Evolutionary conservation across 208 protist species (phyloP), one percentile per base, ranked within the genome.

Genomic region (Balamuthia mandrillaris): DNA sequence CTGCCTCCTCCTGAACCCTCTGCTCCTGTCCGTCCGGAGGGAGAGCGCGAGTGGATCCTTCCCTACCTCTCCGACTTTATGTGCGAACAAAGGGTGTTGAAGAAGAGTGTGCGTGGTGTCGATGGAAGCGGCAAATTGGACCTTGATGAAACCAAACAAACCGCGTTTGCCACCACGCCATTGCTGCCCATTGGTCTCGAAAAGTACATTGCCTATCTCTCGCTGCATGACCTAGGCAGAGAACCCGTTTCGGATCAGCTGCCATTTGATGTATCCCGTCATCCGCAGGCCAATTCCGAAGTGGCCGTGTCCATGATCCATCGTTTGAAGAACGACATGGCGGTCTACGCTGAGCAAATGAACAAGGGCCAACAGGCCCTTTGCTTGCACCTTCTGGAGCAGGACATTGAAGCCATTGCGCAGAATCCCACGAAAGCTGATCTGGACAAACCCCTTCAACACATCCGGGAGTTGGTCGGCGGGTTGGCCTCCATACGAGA

Each of bases 251-350:
- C 77, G 37, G 56, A 47, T 7, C 56, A 74, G 77, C 88, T 96
- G 54, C 95, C 94, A n/a, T 96, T 96, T 70, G 81, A 88, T 35
- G 88, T 95, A 52, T 81, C 95, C 0, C 86, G 70, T 0, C 58
- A 44, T 91, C 94, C 86, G 6, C 29, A 83, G 77, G 77, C 77
- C 35, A 65, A 70, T 12, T 84, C 77, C 6, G 77, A 51, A 7
- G 86, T 96, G 42, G 92, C 91, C 41, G 74, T 91, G 65, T 88
- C 90, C 78, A 95, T 96, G 93, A 90, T 95, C 60, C 85, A 90
- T 41, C 90, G 95, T 1, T 83, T 96, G 21, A 90, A 94, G 63
- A 88, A 93, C 35, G 95, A 96, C 87, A 89, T 92, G 14, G 49
- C 42, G 39, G 85, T 89, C 56, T 96, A 93, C 86, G 87, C 88